Base-by-base conservation (phyloP, 2,329 filamentous ascomycete species). In the Phaeophleospora eucalypticola region DNA sequence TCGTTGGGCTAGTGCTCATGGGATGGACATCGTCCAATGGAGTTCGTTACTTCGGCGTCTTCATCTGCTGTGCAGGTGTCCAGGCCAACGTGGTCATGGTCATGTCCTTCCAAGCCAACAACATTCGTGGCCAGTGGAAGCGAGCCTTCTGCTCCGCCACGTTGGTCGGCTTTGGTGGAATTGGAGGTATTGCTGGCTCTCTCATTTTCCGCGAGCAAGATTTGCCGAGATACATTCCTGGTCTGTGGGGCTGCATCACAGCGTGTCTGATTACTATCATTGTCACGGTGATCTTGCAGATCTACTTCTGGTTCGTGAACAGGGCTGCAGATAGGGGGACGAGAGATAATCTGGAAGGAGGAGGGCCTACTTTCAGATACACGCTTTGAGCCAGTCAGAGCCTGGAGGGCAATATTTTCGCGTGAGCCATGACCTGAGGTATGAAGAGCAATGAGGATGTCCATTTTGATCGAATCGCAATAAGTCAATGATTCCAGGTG, bases 121-220 rank as follows among this genome's bases (percentile, higher is more conserved):
- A 94, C 68, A 84, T 94, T 62, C 82, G 86, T 44, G 88, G 87
- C 0, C 87, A 93, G 69, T 93, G 87, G 86, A 94, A 90, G 71
- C 81, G 88, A 40, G 87, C 87, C 1, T 29, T 53, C 2, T 19
- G 41, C 16, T 50, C 47, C 8, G 45, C 51, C 8, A 29, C 38
- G 10, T 42, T 45, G 15, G 41, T 50, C 9, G 47, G 47, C 4
- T 29, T 37, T 9, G 41, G 44, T 20, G 51, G 43, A 12, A 71
- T 91, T 18, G 87, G 87, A 20, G 87, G 87, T 34, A 89, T 91
- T 20, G 50, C 47, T 32, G 54, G 53, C 4, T 27, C 18, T 7
- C n/a, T 41, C 4, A 16, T 32, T 6, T 58, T 21, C 42, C 48
- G 2, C n/a, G 33, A 36, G 33, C 33, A 36, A 4, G 33, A 36